Base-by-base conservation (phyloP, 192 early-diverging fungal species). In the Coemansia sp. region DNA sequence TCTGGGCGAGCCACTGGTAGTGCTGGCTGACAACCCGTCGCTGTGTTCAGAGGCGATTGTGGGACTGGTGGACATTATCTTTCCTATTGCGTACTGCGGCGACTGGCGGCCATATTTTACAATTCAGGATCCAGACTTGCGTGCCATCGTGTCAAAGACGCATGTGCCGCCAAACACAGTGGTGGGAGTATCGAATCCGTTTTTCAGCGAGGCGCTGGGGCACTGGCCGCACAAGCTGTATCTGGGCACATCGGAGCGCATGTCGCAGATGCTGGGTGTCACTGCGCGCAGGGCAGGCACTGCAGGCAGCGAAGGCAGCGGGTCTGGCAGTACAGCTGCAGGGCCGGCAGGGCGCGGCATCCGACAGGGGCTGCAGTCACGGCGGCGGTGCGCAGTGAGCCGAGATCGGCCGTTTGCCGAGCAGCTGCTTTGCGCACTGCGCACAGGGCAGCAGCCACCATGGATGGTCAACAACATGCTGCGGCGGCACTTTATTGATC, bases 91-190 rank as follows among this genome's bases (percentile, higher is more conserved):
- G 19, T 98, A 93, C 73, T 96, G 94, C 59, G 97, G 97, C 37
- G 94, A 98, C 76, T 95, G 89, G 67, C 88, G 97, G 17, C 95
- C 95, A 10, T 98, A 96, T 60, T 95, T 98, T 69, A 98, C 97
- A 3, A 93, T 98, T 60, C 94, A 96, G 72, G 95, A 96, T 69
- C 79, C 90, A 3, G 97, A 98, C 70, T 93, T 97, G 58, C 89
- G 90, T 55, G 71, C 65, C 43, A 82, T 76, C 24, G 73, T 75
- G 17, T 75, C 72, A 49, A 81, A 76, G 60, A 84, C 76, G 58
- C 84, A 85, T 60, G 90, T 93, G 35, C 86, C 92, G 11, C 84
- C 87, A 9, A 92, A 88, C 60, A 86, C 89, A 27, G 80, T 98
- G n/a, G 74, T 98, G 4, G 97, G 97, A 10, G 92, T 95, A 5